Evolutionary conservation across 371 early-diverging fungal species (phyloP).

Genomic region (Apophysomyces trapeziformis): DNA sequence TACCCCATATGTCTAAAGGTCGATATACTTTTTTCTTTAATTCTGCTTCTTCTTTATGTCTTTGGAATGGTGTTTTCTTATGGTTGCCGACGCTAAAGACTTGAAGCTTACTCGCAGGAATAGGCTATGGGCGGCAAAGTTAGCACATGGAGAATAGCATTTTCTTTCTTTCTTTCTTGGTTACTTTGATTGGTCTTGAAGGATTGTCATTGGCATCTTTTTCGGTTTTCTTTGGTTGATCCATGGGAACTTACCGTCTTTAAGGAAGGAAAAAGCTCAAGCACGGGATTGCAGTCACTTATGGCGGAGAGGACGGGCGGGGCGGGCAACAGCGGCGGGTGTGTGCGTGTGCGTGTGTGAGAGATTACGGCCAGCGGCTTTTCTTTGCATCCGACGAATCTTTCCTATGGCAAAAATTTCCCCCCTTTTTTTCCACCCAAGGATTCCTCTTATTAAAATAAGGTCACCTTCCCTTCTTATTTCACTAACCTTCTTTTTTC

Average conservation of each 20-base stretch:
- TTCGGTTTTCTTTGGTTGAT: neutral
- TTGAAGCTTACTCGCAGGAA: conserved; percentile 66
- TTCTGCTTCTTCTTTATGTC: conserved; percentile 77
- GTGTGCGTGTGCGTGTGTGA: no score
- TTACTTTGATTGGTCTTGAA: conserved; percentile 19
- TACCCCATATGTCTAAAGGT: neutral
- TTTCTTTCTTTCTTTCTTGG: neutral
- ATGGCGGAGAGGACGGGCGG: no score
- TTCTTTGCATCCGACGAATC: no score
- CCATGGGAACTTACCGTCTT: neutral
- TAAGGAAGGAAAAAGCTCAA: no score
- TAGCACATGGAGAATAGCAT: neutral
- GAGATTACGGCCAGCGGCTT: no score
- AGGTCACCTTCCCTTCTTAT: no score
- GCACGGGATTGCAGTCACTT: no score
- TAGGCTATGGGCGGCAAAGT: conserved; percentile 34
- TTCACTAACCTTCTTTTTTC: neutral
- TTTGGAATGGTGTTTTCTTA: conserved; percentile 76
- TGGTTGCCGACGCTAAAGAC: conserved; percentile 71
- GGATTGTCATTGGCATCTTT: neutral
- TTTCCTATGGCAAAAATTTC: no score
- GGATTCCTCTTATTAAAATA: no score
- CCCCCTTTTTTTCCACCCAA: no score
- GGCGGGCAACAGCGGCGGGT: no score
- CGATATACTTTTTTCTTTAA: conserved; percentile 67